Percentiles rank a stretch among this genome's conserved stretches.
Conservation (phyloP, 164 flowering plant genomes). For the Amborella trichopoda region DNA sequence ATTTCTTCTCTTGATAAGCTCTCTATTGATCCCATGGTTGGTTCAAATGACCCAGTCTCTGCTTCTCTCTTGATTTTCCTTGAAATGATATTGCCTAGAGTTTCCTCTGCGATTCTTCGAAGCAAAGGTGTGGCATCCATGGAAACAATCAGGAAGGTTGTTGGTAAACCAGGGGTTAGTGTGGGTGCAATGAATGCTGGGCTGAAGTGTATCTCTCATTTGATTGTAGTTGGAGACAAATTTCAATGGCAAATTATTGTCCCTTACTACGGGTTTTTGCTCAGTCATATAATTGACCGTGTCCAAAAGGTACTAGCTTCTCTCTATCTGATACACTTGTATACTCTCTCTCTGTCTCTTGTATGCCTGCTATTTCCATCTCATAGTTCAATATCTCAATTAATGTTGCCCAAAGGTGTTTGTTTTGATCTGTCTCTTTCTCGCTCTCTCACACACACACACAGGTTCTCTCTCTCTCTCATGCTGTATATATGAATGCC, state of each 20-base stretch:
- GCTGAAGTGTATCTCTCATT: conserved; percentile 40
- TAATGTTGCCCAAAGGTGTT: no score
- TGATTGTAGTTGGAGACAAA: conserved; percentile 29
- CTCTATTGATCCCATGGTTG: conserved; percentile 11
- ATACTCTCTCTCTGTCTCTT: no score
- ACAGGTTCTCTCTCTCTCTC: no score
- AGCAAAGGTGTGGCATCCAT: conserved; percentile 27
- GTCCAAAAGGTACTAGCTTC: conserved; percentile 39
- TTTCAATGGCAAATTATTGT: conserved; percentile 37
- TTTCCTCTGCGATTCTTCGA: conserved; percentile 30
- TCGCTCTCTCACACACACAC: no score
- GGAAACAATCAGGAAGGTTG: conserved; percentile 21
- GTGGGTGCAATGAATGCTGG: conserved; percentile 23
- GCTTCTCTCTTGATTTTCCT: conserved; percentile 42
- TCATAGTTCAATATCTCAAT: no score
- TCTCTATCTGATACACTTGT: no score
- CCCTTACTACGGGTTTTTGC: conserved; percentile 28
- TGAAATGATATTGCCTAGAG: conserved; percentile 28
- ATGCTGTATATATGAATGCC: no score
- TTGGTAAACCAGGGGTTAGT: conserved; percentile 15
- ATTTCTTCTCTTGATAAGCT: conserved; percentile 48
- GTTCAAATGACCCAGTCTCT: conserved; percentile 24
- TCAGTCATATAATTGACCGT: conserved; percentile 42
- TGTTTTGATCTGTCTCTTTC: no score
- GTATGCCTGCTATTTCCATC: no score